phyloP scores from a whole-genome alignment of 805 yeast species.

The Starmerella scarabaei region DNA sequence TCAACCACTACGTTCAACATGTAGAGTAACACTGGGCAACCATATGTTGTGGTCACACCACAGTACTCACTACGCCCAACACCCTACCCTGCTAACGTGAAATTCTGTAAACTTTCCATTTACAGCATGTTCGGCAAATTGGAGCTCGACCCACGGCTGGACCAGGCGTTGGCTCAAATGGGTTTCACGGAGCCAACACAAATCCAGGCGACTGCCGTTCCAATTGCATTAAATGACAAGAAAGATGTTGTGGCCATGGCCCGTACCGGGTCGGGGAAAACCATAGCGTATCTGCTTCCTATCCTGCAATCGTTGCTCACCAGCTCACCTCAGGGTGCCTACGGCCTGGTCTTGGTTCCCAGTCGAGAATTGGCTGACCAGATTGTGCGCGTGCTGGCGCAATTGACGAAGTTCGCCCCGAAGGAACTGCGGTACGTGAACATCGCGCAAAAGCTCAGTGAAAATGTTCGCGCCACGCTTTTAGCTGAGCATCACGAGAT shows the following conservation, averaged over 20 bases:
- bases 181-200: slow-evolving; percentile 82
- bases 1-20: no score
- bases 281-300: slow-evolving; percentile 82
- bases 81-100: no score
- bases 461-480: slow-evolving; percentile 56
- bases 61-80: no score
- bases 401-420: slow-evolving; percentile 58
- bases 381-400: slow-evolving; percentile 56
- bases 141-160: slow-evolving; percentile 66
- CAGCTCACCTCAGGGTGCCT: slow-evolving; percentile 1
- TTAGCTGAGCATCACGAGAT: slow-evolving; percentile 67
- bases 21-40: no score
- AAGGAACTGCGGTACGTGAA: slow-evolving; percentile 53
- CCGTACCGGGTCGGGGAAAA: slow-evolving; percentile 91
- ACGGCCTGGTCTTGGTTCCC: slow-evolving; percentile 63
- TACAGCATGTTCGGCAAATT: slow-evolving; percentile 48
- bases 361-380: slow-evolving; percentile 86
- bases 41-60: no score
- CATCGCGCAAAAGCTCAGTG: slow-evolving; percentile 48
- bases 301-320: slow-evolving; percentile 60
- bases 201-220: slow-evolving; percentile 84
- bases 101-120: no score
- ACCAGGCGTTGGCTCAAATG: slow-evolving; percentile 68
- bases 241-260: slow-evolving; percentile 91
- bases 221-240: slow-evolving; percentile 76